These are phyloP conservation scores for Tympanopsis confertula DNA, from an alignment of 2,329 filamentous ascomycete species.

Conservation along the genomic window DNA sequence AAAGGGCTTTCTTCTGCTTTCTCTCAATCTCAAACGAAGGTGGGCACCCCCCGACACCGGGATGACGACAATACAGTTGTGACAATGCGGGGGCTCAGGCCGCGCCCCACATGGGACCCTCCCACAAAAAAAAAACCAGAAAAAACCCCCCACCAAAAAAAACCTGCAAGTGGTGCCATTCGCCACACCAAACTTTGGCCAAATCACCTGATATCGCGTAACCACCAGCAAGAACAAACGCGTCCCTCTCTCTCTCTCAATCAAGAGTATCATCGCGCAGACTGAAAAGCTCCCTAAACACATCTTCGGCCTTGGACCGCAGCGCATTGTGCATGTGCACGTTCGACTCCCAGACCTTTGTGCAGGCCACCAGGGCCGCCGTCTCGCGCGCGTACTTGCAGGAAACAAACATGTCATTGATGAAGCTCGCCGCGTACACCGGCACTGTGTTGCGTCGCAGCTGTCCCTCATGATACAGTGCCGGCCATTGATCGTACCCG, in stretches of 20 bases:
- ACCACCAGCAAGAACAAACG: not conserved
- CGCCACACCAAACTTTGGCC: too few relatives aligned
- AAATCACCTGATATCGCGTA: too few relatives aligned
- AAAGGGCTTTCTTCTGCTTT: too few relatives aligned
- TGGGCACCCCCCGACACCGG: too few relatives aligned
- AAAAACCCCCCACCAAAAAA: too few relatives aligned
- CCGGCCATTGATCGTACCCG: constrained; percentile 55
- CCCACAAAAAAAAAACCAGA: too few relatives aligned
- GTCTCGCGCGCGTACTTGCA: constrained; percentile 63
- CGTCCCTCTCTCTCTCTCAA: constrained; percentile 14
- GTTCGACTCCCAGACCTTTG: constrained; percentile 77
- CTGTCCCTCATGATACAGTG: constrained; percentile 64
- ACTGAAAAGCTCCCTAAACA: constrained; percentile 65
- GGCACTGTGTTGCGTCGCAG: constrained; percentile 70
- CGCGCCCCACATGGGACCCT: too few relatives aligned
- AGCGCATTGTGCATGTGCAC: constrained; percentile 78
- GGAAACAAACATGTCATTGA: constrained; percentile 90
- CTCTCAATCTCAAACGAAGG: too few relatives aligned
- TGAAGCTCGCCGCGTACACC: constrained; percentile 71
- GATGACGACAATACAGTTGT: too few relatives aligned
- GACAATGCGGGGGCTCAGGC: too few relatives aligned
- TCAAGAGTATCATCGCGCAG: constrained; percentile 60
- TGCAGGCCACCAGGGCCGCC: constrained; percentile 60
- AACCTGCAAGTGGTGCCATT: too few relatives aligned
- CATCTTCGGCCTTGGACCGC: constrained; percentile 60